Conservation (phyloP, 371 early-diverging fungal species). For the Mortierella sp. region DNA sequence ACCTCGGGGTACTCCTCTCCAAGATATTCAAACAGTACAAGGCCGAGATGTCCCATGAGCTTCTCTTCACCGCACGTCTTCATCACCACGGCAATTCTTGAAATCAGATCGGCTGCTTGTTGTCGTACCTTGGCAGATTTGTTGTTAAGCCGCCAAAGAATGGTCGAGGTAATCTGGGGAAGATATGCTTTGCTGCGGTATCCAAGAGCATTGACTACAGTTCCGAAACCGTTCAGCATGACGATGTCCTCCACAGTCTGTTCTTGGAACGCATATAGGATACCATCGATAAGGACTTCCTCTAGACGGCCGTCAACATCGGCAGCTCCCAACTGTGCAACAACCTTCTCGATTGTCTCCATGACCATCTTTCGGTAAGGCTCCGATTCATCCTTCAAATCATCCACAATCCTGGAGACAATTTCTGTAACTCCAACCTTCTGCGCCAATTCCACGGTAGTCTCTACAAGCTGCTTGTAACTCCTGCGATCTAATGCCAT, state of each 20-base stretch:
- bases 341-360: conserved; percentile 93
- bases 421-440: conserved; percentile 95
- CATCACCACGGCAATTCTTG: conserved; percentile 95
- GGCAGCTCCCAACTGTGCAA: conserved; percentile 84
- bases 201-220: conserved; percentile 92
- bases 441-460: conserved; percentile 94
- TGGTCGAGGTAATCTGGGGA: conserved; percentile 92
- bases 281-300: conserved; percentile 94
- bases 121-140: conserved; percentile 96
- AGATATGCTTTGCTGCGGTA: conserved; percentile 92
- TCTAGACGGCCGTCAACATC: conserved; percentile 94
- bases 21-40: conserved; percentile 95
- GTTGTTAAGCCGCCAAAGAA: conserved; percentile 97
- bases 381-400: conserved; percentile 96
- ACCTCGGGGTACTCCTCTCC: conserved; percentile 99
- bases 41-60: conserved; percentile 91
- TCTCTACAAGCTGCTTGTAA: conserved; percentile 93
- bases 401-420: conserved; percentile 85
- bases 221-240: conserved; percentile 96
- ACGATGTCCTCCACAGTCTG: conserved; percentile 91
- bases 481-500: conserved; percentile 97
- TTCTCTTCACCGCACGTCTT: conserved; percentile 95
- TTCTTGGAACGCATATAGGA: conserved; percentile 97
- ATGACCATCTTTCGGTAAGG: conserved; percentile 97
- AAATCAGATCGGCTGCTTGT: conserved; percentile 96